Conservation (phyloP, 2,329 filamentous ascomycete genomes). For the Emmonsia crescens region DNA sequence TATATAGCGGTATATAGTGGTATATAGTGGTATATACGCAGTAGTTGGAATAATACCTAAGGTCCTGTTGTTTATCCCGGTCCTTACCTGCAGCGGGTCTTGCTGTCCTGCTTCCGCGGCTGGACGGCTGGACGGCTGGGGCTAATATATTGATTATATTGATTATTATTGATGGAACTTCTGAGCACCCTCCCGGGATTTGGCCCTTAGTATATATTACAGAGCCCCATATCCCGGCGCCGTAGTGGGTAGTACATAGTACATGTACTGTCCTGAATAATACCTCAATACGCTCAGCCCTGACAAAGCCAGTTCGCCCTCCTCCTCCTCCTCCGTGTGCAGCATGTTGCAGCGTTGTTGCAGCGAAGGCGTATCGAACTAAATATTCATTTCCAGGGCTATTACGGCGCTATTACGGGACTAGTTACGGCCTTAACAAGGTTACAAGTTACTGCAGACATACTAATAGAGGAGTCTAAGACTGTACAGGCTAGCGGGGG, state of each 20-base stretch:
- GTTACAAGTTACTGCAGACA: too few relatives aligned
- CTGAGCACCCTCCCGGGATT: background rate
- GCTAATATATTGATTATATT: too few relatives aligned
- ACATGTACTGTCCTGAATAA: background rate
- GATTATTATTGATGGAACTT: too few relatives aligned
- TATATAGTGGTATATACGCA: too few relatives aligned
- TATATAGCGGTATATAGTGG: too few relatives aligned
- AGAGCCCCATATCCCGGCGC: background rate
- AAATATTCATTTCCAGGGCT: background rate
- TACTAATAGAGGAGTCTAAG: too few relatives aligned
- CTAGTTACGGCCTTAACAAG: background rate
- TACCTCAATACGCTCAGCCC: background rate
- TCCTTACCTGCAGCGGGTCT: background rate
- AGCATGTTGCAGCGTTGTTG: too few relatives aligned
- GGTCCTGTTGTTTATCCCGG: too few relatives aligned
- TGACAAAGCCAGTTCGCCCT: too few relatives aligned
- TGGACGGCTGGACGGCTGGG: background rate
- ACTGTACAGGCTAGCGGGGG: background rate
- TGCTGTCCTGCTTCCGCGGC: background rate
- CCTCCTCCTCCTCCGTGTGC: background rate
- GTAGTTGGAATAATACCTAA: too few relatives aligned
- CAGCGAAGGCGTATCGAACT: background rate
- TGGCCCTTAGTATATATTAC: too few relatives aligned
- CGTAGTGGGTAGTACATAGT: background rate
- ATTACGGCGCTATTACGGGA: background rate